Conservation (phyloP, 768 basidiomycete species). For the Sistotremastrum suecicum region DNA sequence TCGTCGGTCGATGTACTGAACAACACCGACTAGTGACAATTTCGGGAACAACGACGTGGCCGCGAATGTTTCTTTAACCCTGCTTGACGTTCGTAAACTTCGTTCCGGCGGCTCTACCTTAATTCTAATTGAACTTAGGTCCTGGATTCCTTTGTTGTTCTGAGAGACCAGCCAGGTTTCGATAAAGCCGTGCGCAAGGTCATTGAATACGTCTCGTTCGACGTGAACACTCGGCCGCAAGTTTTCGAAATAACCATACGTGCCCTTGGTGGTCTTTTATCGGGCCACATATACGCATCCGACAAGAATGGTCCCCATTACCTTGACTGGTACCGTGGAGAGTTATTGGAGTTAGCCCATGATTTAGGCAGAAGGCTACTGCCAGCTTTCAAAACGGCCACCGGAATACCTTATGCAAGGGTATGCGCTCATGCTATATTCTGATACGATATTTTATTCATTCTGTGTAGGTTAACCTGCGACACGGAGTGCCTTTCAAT, state of each 20-base stretch:
- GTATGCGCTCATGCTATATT: constrained; percentile 25
- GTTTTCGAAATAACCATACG: constrained; percentile 96
- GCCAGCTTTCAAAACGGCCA: constrained; percentile 85
- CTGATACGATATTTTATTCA: constrained; percentile 1
- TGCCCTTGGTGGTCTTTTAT: constrained; percentile 80
- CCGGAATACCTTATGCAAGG: constrained; percentile 85
- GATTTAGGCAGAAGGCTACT: constrained; percentile 79
- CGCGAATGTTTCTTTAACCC: constrained; percentile 81
- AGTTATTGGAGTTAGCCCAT: constrained; percentile 66
- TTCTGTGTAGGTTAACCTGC: constrained; percentile 56
- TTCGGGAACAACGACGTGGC: constrained; percentile 82
- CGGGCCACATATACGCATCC: constrained; percentile 73
- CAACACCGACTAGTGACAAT: constrained; percentile 35
- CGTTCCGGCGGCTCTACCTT: not conserved
- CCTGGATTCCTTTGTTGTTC: constrained; percentile 82
- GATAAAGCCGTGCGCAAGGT: constrained; percentile 74
- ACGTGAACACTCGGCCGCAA: constrained; percentile 93
- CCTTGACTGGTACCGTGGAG: constrained; percentile 73
- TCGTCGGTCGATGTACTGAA: constrained; percentile 4
- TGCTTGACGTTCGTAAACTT: constrained; percentile 33
- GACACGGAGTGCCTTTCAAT: constrained; percentile 58
- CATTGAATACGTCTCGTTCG: constrained; percentile 75
- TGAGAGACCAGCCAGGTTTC: constrained; percentile 66
- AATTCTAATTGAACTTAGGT: constrained; percentile 22
- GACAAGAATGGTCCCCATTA: constrained; percentile 51